Base-by-base conservation (phyloP, 768 basidiomycete genomes). In the Agaricus blazei region DNA sequence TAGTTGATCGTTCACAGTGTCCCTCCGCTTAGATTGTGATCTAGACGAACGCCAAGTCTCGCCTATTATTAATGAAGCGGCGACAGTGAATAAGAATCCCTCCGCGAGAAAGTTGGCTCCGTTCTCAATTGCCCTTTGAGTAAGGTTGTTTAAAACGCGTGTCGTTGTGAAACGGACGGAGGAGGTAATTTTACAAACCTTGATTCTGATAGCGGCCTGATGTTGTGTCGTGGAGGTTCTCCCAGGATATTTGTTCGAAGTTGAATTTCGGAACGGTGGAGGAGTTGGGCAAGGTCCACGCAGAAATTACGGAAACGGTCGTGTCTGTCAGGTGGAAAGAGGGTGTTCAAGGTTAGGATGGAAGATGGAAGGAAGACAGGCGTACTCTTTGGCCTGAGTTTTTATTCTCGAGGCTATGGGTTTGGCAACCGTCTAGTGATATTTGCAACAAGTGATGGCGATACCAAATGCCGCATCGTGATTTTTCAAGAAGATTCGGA, bases 81-180 rank as follows among this genome's bases (percentile, higher is more conserved):
- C 90, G 1, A 93, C 91, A 19, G 73, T 64, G 64, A 93, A 93
- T 3, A 93, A 77, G 60, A 93, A 93, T 0, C 88, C 88, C 68
- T 93, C 91, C 0, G 91, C 91, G 4, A 93, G 74, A 4, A 85
- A 76, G 60, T 92, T 69, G 15, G 91, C 88, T 24, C 91, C 91
- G 61, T 87, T 91, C 57, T 92, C 89, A 56, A 93, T 88, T 0
- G 91, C 91, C 56, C 88, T 90, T 59, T 19, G 31, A 3, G 9
- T 2, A 1, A 19, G 19, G 4, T n/a, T 9, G 48, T 48, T 34
- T 15, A n/a, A 6, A 48, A 12, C 3, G 15, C 34, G 27, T 3
- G 8, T 8, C 19, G 19, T 19, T 19, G 9, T 26, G 28, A 2
- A 28, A 9, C 38, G 14, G 23, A 52, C 31, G 5, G 31, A 31